Conservation (phyloP, 352 stramenopile genomes). For the Phytophthora boehmeriae region DNA sequence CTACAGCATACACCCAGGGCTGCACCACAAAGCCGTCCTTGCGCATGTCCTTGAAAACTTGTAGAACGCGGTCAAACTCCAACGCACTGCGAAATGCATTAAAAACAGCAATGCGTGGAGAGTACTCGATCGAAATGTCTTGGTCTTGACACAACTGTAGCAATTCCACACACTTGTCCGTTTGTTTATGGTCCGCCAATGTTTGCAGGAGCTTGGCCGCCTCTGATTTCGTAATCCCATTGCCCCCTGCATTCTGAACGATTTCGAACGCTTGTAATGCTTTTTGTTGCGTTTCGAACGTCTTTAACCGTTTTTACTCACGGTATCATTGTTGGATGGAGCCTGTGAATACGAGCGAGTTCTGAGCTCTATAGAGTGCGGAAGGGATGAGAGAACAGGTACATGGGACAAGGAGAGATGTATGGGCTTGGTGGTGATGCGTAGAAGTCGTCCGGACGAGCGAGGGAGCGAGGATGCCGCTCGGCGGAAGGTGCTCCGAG, state of each 20-base stretch:
- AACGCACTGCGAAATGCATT: slow-evolving; percentile 45
- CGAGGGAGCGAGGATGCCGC: too few relatives aligned
- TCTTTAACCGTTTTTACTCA: too few relatives aligned
- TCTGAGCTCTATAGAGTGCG: too few relatives aligned
- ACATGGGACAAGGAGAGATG: too few relatives aligned
- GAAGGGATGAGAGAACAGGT: too few relatives aligned
- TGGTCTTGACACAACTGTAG: slow-evolving; percentile 13
- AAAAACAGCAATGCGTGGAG: slow-evolving; percentile 4
- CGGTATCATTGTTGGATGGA: too few relatives aligned
- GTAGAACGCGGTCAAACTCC: slow-evolving; percentile 55
- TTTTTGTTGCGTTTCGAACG: too few relatives aligned
- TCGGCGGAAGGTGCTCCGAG: too few relatives aligned
- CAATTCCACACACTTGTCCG: slow-evolving; percentile 11
- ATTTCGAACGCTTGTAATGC: not conserved
- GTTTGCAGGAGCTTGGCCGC: slow-evolving; percentile 5
- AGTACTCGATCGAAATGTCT: slow-evolving; percentile 1
- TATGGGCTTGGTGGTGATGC: too few relatives aligned
- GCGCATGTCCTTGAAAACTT: slow-evolving; percentile 74
- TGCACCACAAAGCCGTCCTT: slow-evolving; percentile 61
- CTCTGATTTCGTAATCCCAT: slow-evolving; percentile 1
- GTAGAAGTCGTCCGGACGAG: too few relatives aligned
- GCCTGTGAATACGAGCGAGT: too few relatives aligned
- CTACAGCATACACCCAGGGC: slow-evolving; percentile 73
- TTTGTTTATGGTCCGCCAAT: slow-evolving; percentile 6
- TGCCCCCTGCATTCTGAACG: not conserved